Conservation (phyloP, 805 yeast species). For the Wickerhamiella musiphila region DNA sequence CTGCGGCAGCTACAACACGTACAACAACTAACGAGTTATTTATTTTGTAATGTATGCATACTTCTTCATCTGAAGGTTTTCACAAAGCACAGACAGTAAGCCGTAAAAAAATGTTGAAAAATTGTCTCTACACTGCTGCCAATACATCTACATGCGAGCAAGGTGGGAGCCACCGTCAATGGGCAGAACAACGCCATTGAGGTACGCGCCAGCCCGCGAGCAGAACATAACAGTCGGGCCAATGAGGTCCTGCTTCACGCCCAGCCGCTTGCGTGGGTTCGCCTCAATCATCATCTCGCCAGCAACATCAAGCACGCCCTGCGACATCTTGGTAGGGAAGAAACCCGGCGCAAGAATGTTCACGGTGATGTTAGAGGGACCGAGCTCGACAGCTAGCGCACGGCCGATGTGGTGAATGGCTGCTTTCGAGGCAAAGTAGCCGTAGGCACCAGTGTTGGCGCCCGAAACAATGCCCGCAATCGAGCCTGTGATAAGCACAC, state of each 20-base stretch:
- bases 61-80: neutral
- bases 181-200: slow-evolving; percentile 52
- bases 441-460: slow-evolving; percentile 38
- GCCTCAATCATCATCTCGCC: slow-evolving; percentile 34
- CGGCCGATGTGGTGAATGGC: slow-evolving; percentile 55
- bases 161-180: slow-evolving; percentile 53
- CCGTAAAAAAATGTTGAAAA: neutral
- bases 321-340: slow-evolving; percentile 59
- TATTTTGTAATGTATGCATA: neutral
- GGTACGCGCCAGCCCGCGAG: slow-evolving; percentile 37
- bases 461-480: slow-evolving; percentile 36
- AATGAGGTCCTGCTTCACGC: slow-evolving; percentile 41
- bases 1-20: slow-evolving; percentile 74
- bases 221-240: slow-evolving; percentile 38
- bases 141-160: slow-evolving; percentile 16
- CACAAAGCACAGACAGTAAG: neutral
- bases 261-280: slow-evolving; percentile 51
- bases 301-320: slow-evolving; percentile 37
- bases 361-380: slow-evolving; percentile 48
- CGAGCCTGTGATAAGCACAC: slow-evolving; percentile 51
- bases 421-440: slow-evolving; percentile 58
- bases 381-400: slow-evolving; percentile 45
- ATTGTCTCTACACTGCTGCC: neutral
- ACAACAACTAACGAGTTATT: slow-evolving; percentile 4
- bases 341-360: slow-evolving; percentile 63